Conservation (phyloP, 2,329 filamentous ascomycete genomes). For the Boeremia lycopersici region DNA sequence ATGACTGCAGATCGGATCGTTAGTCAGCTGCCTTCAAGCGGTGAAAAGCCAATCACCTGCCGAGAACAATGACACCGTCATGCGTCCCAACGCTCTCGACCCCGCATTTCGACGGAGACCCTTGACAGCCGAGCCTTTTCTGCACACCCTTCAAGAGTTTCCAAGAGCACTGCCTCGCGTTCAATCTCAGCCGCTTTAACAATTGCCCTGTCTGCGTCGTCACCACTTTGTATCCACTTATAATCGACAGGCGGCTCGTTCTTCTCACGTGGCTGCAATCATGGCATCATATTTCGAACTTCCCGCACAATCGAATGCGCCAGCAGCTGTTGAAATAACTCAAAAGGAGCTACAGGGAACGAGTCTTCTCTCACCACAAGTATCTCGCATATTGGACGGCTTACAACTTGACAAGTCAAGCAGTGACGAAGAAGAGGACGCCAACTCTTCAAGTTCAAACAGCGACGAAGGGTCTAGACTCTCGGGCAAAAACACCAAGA, state of each 20-base stretch:
- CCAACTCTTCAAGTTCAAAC: neutral
- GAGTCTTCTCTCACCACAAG: conserved; percentile 37
- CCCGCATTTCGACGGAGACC: conserved; percentile 8
- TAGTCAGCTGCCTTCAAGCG: neutral
- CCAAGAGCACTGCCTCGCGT: conserved; percentile 15
- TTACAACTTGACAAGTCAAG: conserved; percentile 36
- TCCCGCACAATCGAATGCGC: conserved; percentile 25
- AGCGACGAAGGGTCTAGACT: conserved; percentile 18
- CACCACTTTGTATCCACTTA: conserved; percentile 11
- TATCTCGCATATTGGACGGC: conserved; percentile 39
- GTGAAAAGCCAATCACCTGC: conserved; percentile 12
- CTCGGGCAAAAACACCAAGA: conserved; percentile 11
- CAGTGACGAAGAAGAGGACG: conserved; percentile 13
- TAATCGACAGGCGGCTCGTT: conserved; percentile 2
- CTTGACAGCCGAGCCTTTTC: conserved; percentile 13
- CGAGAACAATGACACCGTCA: conserved; percentile 7
- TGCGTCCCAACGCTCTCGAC: conserved; percentile 9
- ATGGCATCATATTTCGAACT: conserved; percentile 47
- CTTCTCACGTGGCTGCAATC: conserved; percentile 12
- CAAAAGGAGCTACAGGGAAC: conserved; percentile 24
- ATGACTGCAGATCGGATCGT: conserved; percentile 7
- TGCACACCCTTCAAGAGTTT: conserved; percentile 11
- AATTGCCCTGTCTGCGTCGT: neutral
- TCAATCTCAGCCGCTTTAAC: conserved; percentile 12
- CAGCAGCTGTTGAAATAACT: conserved; percentile 18